Percentiles rank a stretch among this genome's conserved stretches.
phyloP scores from a whole-genome alignment of 2,329 filamentous ascomycete genomes.

The Venturia effusa region DNA sequence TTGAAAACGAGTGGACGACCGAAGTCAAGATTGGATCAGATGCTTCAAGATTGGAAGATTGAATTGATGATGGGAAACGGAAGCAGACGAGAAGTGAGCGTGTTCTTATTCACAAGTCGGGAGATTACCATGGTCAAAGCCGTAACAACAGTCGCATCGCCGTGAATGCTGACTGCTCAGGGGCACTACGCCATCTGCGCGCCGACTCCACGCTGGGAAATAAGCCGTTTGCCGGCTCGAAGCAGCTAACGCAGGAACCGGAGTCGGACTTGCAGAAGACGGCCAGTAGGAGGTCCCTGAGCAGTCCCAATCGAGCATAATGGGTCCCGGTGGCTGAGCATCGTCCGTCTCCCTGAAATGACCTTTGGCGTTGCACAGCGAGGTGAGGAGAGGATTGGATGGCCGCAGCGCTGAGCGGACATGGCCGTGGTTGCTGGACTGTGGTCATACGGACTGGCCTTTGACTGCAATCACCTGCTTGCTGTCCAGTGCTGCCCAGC shows the following conservation, averaged over 20 bases:
- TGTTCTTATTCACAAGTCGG: slow-evolving; percentile 24
- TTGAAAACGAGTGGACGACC: slow-evolving; percentile 31
- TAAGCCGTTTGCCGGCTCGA: background rate
- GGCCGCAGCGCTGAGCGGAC: background rate
- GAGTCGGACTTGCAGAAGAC: background rate
- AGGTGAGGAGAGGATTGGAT: background rate
- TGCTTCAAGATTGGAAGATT: slow-evolving; percentile 24
- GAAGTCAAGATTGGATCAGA: slow-evolving; percentile 22
- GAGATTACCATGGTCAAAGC: slow-evolving; percentile 21
- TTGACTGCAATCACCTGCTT: background rate
- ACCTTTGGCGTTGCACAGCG: background rate
- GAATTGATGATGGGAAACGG: slow-evolving; percentile 21
- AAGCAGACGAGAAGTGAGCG: slow-evolving; percentile 13
- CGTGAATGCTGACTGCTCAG: background rate
- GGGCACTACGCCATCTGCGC: slow-evolving; percentile 1
- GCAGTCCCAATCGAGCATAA: background rate
- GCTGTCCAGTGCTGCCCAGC: background rate
- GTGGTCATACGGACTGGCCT: background rate
- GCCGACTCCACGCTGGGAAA: slow-evolving; percentile 6
- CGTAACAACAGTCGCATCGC: background rate
- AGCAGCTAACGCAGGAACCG: slow-evolving; percentile 8
- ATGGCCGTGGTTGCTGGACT: background rate
- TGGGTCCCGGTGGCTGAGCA: background rate
- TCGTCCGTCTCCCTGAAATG: slow-evolving; percentile 7
- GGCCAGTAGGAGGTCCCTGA: background rate